A percentile compares a stretch with the other conserved stretches of the same genome.
Conservation (phyloP, 805 yeast genomes). For the Wickerhamiella hasegawae region DNA sequence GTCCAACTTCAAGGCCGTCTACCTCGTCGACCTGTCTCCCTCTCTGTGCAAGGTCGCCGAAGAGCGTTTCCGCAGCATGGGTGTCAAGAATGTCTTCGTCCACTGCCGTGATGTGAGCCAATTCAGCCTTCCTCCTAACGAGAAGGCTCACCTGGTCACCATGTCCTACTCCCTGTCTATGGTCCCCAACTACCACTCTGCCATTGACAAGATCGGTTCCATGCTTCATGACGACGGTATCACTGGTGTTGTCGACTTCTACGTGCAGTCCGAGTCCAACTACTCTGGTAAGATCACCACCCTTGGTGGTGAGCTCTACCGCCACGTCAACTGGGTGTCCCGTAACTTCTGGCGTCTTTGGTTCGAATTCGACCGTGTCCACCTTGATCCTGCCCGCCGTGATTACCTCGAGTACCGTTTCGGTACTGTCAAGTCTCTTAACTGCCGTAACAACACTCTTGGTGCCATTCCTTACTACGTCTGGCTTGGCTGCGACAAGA, state of each 20-base stretch:
- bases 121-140: constrained; percentile 32
- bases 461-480: constrained; percentile 72
- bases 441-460: constrained; percentile 43
- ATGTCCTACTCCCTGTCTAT: constrained; percentile 69
- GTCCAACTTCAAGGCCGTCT: constrained; percentile 42
- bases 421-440: constrained; percentile 64
- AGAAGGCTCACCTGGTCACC: constrained; percentile 52
- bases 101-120: constrained; percentile 63
- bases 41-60: constrained; percentile 61
- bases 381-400: constrained; percentile 64
- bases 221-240: constrained; percentile 42
- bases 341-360: constrained; percentile 77
- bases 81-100: constrained; percentile 47
- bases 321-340: constrained; percentile 62
- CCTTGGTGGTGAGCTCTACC: constrained; percentile 52
- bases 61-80: constrained; percentile 33
- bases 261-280: constrained; percentile 53
- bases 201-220: constrained; percentile 48
- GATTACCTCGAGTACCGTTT: constrained; percentile 69
- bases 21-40: constrained; percentile 61
- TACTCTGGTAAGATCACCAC: constrained; percentile 55
- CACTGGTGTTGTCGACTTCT: constrained; percentile 62
- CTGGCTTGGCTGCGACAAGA: constrained; percentile 65
- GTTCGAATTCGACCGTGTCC: constrained; percentile 75
- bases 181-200: constrained; percentile 73